phyloP scores from a whole-genome alignment of 257 asterid genomes.

The Anisodus tanguticus region DNA sequence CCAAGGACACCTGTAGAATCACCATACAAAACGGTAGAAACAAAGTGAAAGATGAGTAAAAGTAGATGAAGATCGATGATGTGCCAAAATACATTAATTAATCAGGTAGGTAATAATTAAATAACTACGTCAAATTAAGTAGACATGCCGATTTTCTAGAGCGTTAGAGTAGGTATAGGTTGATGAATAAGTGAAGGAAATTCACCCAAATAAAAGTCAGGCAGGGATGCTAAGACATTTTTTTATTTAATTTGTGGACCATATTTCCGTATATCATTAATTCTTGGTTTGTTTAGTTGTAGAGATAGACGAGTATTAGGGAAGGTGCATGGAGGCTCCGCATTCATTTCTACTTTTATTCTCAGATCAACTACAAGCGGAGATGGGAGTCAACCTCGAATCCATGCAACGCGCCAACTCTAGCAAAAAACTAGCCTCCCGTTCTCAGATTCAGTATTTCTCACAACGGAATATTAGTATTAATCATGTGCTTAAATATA shows the following conservation, averaged over 20 bases:
- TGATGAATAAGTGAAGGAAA: background rate
- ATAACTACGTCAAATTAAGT: background rate
- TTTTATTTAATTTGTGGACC: background rate
- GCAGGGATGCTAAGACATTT: too few relatives aligned
- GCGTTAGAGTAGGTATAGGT: background rate
- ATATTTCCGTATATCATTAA: too few relatives aligned
- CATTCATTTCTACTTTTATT: background rate
- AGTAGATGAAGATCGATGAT: too few relatives aligned
- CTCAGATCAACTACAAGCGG: background rate
- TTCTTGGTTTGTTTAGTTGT: background rate
- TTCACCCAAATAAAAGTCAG: too few relatives aligned
- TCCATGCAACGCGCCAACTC: background rate
- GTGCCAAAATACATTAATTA: background rate
- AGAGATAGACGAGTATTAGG: background rate
- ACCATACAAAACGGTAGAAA: background rate
- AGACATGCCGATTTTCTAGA: background rate
- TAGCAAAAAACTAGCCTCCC: too few relatives aligned
- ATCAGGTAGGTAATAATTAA: background rate
- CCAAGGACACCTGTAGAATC: background rate
- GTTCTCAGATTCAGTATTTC: too few relatives aligned
- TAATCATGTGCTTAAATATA: too few relatives aligned
- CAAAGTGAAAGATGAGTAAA: background rate
- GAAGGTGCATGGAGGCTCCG: background rate
- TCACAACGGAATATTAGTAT: too few relatives aligned
- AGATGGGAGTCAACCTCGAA: background rate